Percentiles rank a stretch among this genome's conserved stretches.
Evolutionary conservation across 225 moss, liverwort and hornwort genomes (phyloP).

Genomic region (Physcomitrellopsis africana): DNA sequence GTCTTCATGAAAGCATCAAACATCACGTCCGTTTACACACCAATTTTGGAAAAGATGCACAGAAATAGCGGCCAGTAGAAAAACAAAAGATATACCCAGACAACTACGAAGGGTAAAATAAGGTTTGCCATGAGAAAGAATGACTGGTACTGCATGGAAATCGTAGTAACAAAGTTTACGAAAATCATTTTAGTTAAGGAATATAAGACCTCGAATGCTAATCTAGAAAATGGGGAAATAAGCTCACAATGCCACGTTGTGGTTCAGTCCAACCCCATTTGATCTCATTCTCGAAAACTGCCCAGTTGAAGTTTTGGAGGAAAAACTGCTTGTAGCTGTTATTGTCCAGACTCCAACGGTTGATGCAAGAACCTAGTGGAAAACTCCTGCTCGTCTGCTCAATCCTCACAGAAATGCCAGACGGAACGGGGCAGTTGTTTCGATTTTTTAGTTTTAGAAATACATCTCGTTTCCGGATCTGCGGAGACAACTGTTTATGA

Average conservation of each 20-base stretch:
- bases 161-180: neutral
- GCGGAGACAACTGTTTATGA: constrained; percentile 16
- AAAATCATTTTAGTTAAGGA: neutral
- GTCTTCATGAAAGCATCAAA: neutral
- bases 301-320: constrained; percentile 84
- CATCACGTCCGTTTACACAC: too few species aligned
- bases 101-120: neutral
- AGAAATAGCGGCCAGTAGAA: constrained; percentile 7
- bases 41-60: neutral
- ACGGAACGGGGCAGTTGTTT: constrained; percentile 47
- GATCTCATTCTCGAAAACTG: constrained; percentile 91
- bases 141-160: neutral
- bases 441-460: constrained; percentile 49
- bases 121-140: neutral
- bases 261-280: constrained; percentile 93
- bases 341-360: constrained; percentile 74
- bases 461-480: constrained; percentile 82
- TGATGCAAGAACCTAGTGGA: constrained; percentile 83
- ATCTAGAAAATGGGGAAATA: neutral
- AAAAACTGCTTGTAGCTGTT: constrained; percentile 77
- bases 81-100: neutral
- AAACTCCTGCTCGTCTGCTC: constrained; percentile 75
- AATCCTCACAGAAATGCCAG: constrained; percentile 58
- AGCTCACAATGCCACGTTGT: constrained; percentile 41
- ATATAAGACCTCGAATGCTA: neutral